Percentiles rank a stretch among this genome's conserved stretches.
Conservation (phyloP, 768 basidiomycete species). For the Pisolithus orientalis region DNA sequence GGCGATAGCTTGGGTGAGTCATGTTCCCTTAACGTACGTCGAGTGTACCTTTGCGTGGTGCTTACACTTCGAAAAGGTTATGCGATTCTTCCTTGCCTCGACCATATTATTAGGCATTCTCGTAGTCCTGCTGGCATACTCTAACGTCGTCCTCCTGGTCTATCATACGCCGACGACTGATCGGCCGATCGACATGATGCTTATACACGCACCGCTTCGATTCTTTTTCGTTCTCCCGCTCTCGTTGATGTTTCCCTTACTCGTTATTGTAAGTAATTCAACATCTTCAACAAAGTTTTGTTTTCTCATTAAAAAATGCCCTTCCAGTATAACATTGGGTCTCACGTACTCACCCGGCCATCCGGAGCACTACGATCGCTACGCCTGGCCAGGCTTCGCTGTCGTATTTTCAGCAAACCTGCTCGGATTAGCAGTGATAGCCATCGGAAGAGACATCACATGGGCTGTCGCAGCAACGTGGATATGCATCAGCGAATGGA, state of each 20-base stretch:
- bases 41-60: neutral
- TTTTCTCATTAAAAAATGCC: neutral
- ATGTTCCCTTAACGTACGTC: neutral
- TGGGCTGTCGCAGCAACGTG: slow-evolving; percentile 73
- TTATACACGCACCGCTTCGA: slow-evolving; percentile 84
- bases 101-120: slow-evolving; percentile 71
- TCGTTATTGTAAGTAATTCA: slow-evolving; percentile 43
- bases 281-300: no score
- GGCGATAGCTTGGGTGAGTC: slow-evolving; percentile 68
- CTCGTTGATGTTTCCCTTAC: slow-evolving; percentile 43
- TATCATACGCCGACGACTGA: slow-evolving; percentile 58
- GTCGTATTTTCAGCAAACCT: slow-evolving; percentile 62
- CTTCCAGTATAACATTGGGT: slow-evolving; percentile 59
- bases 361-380: slow-evolving; percentile 48
- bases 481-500: slow-evolving; percentile 65
- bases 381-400: slow-evolving; percentile 70
- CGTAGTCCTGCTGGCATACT: slow-evolving; percentile 65
- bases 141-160: slow-evolving; percentile 69
- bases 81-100: slow-evolving; percentile 70
- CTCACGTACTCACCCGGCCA: slow-evolving; percentile 47
- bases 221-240: slow-evolving; percentile 56
- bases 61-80: slow-evolving; percentile 36
- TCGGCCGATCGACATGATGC: slow-evolving; percentile 68
- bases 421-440: slow-evolving; percentile 47
- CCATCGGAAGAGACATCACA: slow-evolving; percentile 58